Percentiles rank a stretch among this genome's conserved stretches.
These are phyloP conservation scores for Xylariales sp. DNA, from an alignment of 2,329 filamentous ascomycete genomes.

Conservation along the genomic window DNA sequence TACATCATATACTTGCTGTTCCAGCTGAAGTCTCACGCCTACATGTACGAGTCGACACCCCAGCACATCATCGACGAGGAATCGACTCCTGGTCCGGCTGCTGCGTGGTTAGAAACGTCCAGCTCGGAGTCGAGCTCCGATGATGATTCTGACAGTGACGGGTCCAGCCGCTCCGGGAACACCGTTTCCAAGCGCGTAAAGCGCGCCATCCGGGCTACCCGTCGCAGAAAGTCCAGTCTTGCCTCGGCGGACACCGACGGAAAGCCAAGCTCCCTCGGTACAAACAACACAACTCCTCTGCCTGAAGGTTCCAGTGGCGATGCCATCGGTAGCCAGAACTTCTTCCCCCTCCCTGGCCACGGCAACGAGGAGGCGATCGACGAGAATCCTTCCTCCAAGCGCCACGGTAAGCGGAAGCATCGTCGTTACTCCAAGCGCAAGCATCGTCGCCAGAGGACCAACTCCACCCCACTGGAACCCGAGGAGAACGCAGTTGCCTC, in stretches of 20 bases:
- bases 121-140: constrained; percentile 51
- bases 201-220: constrained; percentile 66
- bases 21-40: constrained; percentile 86
- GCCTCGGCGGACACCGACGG: constrained; percentile 59
- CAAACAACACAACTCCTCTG: constrained; percentile 25
- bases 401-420: constrained; percentile 25
- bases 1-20: constrained; percentile 84
- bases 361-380: constrained; percentile 40
- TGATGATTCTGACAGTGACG: constrained; percentile 64
- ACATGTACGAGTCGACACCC: constrained; percentile 88
- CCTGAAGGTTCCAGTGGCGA: constrained; percentile 36
- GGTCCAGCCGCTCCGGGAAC: constrained; percentile 53
- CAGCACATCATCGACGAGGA: constrained; percentile 93
- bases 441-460: constrained; percentile 27
- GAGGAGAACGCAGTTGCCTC: constrained; percentile 11
- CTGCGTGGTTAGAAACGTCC: constrained; percentile 74
- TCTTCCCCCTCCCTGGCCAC: constrained; percentile 31
- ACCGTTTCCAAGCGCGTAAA: constrained; percentile 74
- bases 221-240: constrained; percentile 72
- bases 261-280: constrained; percentile 36
- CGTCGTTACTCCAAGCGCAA: constrained; percentile 42
- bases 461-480: constrained; percentile 12
- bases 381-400: constrained; percentile 33
- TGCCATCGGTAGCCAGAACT: constrained; percentile 28
- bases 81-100: constrained; percentile 77